Evolutionary conservation across 179 eudicot species (phyloP).

Genomic region (Drosera spatulata): DNA sequence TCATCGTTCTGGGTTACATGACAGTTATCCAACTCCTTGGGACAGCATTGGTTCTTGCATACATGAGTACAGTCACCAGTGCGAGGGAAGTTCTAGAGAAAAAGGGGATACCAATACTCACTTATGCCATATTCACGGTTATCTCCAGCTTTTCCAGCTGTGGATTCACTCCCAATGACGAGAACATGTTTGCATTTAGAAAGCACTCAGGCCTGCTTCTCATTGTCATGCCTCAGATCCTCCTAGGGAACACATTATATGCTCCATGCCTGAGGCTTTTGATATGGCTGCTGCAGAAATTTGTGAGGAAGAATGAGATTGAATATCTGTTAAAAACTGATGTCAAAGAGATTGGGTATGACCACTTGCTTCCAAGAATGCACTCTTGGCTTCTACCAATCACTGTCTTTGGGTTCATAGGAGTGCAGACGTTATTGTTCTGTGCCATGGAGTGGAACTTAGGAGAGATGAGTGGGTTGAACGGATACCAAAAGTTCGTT

Average conservation of each 20-base stretch:
- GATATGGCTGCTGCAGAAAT: constrained; percentile 40
- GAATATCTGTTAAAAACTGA: constrained; percentile 28
- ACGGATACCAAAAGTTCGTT: constrained; percentile 41
- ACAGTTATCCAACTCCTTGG: too few species aligned
- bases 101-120: too few species aligned
- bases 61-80: too few species aligned
- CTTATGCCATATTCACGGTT: constrained; percentile 18
- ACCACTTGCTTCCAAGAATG: constrained; percentile 39
- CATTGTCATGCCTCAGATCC: constrained; percentile 55
- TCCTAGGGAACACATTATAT: constrained; percentile 60
- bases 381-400: constrained; percentile 27
- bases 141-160: constrained; percentile 68
- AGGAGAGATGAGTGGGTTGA: constrained; percentile 27
- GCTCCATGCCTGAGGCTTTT: constrained; percentile 38
- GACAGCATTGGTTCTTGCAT: too few species aligned
- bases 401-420: constrained; percentile 44
- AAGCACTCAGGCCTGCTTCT: constrained; percentile 51
- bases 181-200: constrained; percentile 61
- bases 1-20: too few species aligned
- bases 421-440: constrained; percentile 35
- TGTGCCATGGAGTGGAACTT: constrained; percentile 51
- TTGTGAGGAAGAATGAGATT: constrained; percentile 27
- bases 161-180: constrained; percentile 74
- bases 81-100: too few species aligned
- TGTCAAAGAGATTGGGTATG: constrained; percentile 22